Evolutionary conservation across 1,139 yeast genomes (phyloP), one percentile per base, ranked within the genome.

Genomic region (Yamadazyma sp.): DNA sequence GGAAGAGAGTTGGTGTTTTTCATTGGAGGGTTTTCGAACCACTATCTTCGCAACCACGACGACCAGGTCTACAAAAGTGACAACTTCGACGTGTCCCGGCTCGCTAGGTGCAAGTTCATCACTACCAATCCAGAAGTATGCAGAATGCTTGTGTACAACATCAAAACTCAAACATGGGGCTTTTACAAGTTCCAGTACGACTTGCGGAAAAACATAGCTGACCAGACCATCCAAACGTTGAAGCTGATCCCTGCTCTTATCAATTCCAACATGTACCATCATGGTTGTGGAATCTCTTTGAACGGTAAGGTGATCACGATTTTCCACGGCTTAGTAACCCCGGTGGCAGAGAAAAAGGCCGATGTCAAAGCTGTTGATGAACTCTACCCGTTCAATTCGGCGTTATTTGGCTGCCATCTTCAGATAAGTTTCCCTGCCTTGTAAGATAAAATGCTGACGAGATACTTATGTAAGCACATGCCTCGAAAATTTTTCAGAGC

Each of bases 81-180:
- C 30, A 64, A 65, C 36, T 60, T 62, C 40, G 76, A 71, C 46
- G 61, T 70, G 3, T 53, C 70, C 4, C 52, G 70, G 33, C 50
- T 70, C 27, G 43, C 64, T 4, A 56, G 59, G 48, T 57, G 64
- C 32, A 63, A 59, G 38, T 45, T 69, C 26, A 50, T 56, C 1
- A 46, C 63, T 2, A 55, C 58, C 32, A 61, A 63, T 44, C 40
- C 57, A 28, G 59, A 66, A 33, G 47, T 61, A 10, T 55, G 64
- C 35, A 54, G 76, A 33, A 50, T 71, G 16, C 59, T 70, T 13
- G 66, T 61, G 4, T 59, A 67, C 35, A 69, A 70, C 45, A 52
- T 70, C 31, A 63, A 60, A 34, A 67, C 76, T 1, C 76, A 70
- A 47, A 67, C 69, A 2, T 71, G 76, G 76, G 58, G 62, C 31